Base-by-base conservation (phyloP, 1,139 yeast species). In the Candida dubliniensis region DNA sequence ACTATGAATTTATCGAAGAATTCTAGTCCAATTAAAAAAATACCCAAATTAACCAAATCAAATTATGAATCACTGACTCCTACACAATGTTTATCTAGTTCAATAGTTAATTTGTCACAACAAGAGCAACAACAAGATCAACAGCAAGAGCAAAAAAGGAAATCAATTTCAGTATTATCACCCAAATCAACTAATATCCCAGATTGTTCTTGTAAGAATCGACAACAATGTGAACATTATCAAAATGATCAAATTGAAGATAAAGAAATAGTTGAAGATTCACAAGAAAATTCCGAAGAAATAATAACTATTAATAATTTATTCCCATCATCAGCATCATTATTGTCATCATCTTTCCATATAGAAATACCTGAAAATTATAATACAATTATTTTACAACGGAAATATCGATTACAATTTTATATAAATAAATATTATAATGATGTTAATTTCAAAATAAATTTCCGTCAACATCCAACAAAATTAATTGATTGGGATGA, bases 401-500 rank as follows among this genome's bases (percentile, higher is more conserved):
- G 68, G 27, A 67, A 66, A 39, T 63, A 55, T 46, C 55, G 66
- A 14, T 52, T 59, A 12, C 52, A 57, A 30, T 63, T 60, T 45
- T 65, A 62, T 49, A 58, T 52, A 2, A 47, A 56, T 12, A 60
- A 59, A 43, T 60, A 63, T 35, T 31, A 45, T 8, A 46, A 53
- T 12, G 52, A 56, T n/a, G 52, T 56, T 4, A 41, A 41, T 2
- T 60, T 59, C 45, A 54, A 46, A 26, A 58, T 72, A 23, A 57
- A 66, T 44, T 54, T 72, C n/a, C 40, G 44, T 2, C 46, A 29
- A 1, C 61, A 66, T 43, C 71, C 71, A 7, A 61, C 65, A 13
- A 60, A 61, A 23, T 54, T 54, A 36, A 51, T 45, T 32, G 48
- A 56, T 23, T 77, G 82, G 82, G 65, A 67, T 11, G 56, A 70